A percentile compares a stretch with the other conserved stretches of the same genome.
Evolutionary conservation across 2,329 filamentous ascomycete species (phyloP).

Genomic region (Talaromyces marneffei): DNA sequence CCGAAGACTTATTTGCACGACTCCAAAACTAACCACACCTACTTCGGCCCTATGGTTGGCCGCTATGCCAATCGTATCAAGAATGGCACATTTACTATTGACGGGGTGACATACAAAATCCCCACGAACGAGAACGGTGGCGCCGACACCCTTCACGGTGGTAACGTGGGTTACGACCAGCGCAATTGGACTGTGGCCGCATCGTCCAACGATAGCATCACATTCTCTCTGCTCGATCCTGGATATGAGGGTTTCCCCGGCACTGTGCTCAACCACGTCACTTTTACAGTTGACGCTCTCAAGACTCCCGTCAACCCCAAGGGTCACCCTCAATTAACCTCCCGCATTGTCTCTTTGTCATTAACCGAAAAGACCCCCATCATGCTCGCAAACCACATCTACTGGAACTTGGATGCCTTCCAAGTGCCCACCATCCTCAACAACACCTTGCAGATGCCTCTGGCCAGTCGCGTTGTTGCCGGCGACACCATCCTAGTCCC

Average conservation of each 20-base stretch:
- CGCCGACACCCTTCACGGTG: conserved; percentile 50
- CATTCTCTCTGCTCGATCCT: conserved; percentile 42
- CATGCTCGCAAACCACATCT: conserved; percentile 48
- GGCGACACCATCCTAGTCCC: conserved; percentile 63
- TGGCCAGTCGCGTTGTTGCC: conserved; percentile 41
- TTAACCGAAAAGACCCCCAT: conserved; percentile 45
- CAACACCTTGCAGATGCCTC: conserved; percentile 43
- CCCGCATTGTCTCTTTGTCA: conserved; percentile 40
- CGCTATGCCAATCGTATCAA: conserved; percentile 53
- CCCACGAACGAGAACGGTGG: conserved; percentile 48
- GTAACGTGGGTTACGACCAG: conserved; percentile 43
- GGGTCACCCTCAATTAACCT: conserved; percentile 40
- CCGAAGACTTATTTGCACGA: conserved; percentile 41
- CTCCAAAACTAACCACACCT: conserved; percentile 43
- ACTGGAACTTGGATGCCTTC: conserved; percentile 49
- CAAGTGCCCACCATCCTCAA: conserved; percentile 39
- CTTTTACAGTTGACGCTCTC: conserved; percentile 38
- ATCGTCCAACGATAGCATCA: conserved; percentile 37
- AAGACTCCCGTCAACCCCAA: conserved; percentile 33
- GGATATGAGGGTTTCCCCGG: conserved; percentile 43
- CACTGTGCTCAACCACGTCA: conserved; percentile 42
- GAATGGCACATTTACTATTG: conserved; percentile 51
- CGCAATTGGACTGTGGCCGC: conserved; percentile 47
- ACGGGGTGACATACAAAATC: conserved; percentile 43
- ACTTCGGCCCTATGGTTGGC: conserved; percentile 45